These are phyloP conservation scores for Brassica nigra DNA, from an alignment of 345 rosid species.

Conservation along the genomic window DNA sequence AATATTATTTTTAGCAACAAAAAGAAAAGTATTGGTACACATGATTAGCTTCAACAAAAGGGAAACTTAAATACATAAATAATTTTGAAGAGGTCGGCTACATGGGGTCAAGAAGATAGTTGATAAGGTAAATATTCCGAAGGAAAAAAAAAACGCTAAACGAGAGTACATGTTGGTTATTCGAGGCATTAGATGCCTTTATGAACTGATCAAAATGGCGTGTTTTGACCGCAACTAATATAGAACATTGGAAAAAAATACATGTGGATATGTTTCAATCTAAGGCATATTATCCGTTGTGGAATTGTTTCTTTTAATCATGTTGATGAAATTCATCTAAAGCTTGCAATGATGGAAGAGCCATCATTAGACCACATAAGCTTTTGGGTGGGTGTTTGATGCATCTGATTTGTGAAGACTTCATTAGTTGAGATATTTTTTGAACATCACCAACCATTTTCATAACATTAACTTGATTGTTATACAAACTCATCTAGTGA, in stretches of 20 bases:
- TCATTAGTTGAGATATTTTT: background rate
- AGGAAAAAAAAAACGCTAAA: background rate
- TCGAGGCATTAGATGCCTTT: conserved; percentile 17
- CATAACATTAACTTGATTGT: background rate
- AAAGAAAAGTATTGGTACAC: background rate
- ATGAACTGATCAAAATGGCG: conserved; percentile 9
- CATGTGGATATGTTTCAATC: background rate
- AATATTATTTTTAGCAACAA: too few species aligned
- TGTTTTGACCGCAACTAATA: conserved; percentile 21
- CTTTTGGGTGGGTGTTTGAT: background rate
- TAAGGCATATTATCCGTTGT: background rate
- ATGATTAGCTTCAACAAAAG: background rate
- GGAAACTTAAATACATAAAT: background rate
- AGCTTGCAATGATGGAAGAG: conserved; percentile 20
- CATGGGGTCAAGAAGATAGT: background rate
- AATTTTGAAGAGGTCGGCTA: background rate
- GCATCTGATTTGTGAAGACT: background rate
- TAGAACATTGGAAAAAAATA: background rate
- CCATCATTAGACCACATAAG: background rate
- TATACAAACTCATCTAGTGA: background rate
- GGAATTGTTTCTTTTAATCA: background rate
- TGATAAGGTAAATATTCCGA: conserved; percentile 7
- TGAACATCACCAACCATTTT: background rate
- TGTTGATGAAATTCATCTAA: conserved; percentile 20
- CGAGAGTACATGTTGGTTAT: conserved; percentile 4